Evolutionary conservation across 2,329 filamentous ascomycete genomes (phyloP), one percentile per base, ranked within the genome.

Genomic region (Fusarium coicis): DNA sequence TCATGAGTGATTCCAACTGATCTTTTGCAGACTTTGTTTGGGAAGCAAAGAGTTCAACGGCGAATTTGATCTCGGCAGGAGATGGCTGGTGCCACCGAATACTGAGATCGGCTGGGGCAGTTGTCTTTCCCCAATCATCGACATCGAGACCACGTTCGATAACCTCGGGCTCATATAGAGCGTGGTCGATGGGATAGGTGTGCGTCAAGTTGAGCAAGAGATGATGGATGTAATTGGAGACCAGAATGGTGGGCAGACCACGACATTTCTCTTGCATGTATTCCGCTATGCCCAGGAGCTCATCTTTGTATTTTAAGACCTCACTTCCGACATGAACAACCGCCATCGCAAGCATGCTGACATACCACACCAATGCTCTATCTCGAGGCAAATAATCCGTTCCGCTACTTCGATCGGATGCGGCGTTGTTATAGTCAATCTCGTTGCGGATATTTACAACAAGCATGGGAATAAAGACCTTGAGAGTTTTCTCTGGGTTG

Each of bases 211-310:
- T 98, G 72, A 99, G 91, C 19, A 99, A 87, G 42, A 99, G 88
- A 81, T 99, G 97, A 82, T 99, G 96, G 63, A 98, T 95, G 81
- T 95, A 98, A 83, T 99, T 99, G 66, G 96, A 98, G 44, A 98
- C 93, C 81, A 99, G 94, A 50, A 98, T 95, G 3, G 96, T 97
- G 0, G 96, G 95, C 67, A 98, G 92, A 28, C 96, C 96, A 76
- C 93, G 92, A 82, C 96, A 99, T 79, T 94, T 96, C 76, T 96
- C 91, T 81, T 99, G 96, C 96, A 99, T 98, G 83, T 96, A 98
- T 61, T 93, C 87, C 18, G 96, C 95, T 80, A 99, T 96, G 70
- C 94, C 93, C 73, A 97, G 93, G 5, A 99, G 89, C 55, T 98
- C 93, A 56, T 94, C 87, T 82, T 95, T 94, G 86, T 97, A 97